Evolutionary conservation across 139 green algal genomes (phyloP).

Genomic region (Volvox africanus): DNA sequence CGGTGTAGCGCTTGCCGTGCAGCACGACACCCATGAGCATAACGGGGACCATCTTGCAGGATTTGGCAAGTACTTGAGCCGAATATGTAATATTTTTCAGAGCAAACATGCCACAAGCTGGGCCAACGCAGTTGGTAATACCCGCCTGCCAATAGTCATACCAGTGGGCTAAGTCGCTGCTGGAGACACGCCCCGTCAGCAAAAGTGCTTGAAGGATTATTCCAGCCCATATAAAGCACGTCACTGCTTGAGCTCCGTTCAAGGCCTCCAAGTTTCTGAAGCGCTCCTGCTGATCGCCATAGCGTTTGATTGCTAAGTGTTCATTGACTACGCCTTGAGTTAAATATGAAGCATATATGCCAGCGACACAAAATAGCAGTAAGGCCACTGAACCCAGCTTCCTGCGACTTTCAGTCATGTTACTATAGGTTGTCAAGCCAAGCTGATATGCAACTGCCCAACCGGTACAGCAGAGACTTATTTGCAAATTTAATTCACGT

Average conservation of each 20-base stretch:
- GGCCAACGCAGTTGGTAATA: slow-evolving; percentile 91
- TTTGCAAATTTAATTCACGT: too few relatives aligned
- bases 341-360: slow-evolving; percentile 95
- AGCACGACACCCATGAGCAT: slow-evolving; percentile 95
- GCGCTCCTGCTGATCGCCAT: slow-evolving; percentile 75
- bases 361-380: slow-evolving; percentile 76
- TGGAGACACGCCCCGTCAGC: background rate
- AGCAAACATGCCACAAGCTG: slow-evolving; percentile 89
- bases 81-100: slow-evolving; percentile 97
- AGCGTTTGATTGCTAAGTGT: slow-evolving; percentile 86
- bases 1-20: slow-evolving; percentile 84
- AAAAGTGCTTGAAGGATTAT: slow-evolving; percentile 62
- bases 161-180: too few relatives aligned
- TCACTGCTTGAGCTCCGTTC: slow-evolving; percentile 87
- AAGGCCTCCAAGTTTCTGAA: slow-evolving; percentile 91
- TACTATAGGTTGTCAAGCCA: too few relatives aligned
- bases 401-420: background rate
- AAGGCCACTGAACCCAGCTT: background rate
- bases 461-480: too few relatives aligned
- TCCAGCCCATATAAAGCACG: slow-evolving; percentile 91
- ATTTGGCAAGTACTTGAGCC: slow-evolving; percentile 77
- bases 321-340: slow-evolving; percentile 93
- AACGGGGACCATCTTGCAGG: slow-evolving; percentile 92
- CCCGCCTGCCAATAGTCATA: slow-evolving; percentile 88
- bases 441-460: too few relatives aligned